A percentile compares a stretch with the other conserved stretches of the same genome.
phyloP scores from a whole-genome alignment of 225 moss, liverwort and hornwort genomes.

The Marchantia polymorpha region DNA sequence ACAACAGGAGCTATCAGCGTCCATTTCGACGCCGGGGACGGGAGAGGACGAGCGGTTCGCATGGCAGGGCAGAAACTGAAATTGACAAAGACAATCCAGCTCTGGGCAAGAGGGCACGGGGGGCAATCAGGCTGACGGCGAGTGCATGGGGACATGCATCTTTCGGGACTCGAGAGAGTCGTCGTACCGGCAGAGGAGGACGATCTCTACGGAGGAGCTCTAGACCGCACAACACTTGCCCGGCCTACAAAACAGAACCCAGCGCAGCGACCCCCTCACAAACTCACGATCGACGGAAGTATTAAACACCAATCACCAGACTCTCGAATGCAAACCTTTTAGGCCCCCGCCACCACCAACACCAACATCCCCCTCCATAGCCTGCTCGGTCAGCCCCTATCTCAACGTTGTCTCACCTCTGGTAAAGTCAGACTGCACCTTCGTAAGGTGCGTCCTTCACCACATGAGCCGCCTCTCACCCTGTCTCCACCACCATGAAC shows the following conservation, averaged over 20 bases:
- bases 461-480: constrained; percentile 51
- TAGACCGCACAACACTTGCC: constrained; percentile 2
- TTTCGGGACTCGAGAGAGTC: not conserved
- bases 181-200: not conserved
- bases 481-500: constrained; percentile 46
- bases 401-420: constrained; percentile 45
- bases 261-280: not conserved
- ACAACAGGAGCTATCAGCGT: not conserved
- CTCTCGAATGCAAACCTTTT: constrained; percentile 25
- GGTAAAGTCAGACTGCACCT: constrained; percentile 55
- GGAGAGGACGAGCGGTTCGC: constrained; percentile 5
- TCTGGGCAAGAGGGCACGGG: constrained; percentile 3
- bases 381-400: not conserved
- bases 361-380: constrained; percentile 20
- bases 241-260: constrained; percentile 2
- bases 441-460: constrained; percentile 52
- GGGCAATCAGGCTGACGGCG: constrained; percentile 3
- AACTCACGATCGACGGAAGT: constrained; percentile 3
- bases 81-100: constrained; percentile 18
- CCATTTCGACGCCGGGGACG: constrained; percentile 7
- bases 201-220: constrained; percentile 11
- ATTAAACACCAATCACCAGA: constrained; percentile 15
- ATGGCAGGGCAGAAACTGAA: constrained; percentile 14
- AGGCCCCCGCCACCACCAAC: constrained; percentile 12
- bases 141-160: not conserved